phyloP scores from a whole-genome alignment of 345 rosid genomes.

The thale cress (Arabidopsis thaliana) region TAIR10.1 NC_003075.7:6223001-6223500 shows the following conservation, averaged over 20 bases:
- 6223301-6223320: not conserved
- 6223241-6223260: slow-evolving; percentile 4
- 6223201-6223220: slow-evolving; percentile 16
- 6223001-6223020: slow-evolving; percentile 60
- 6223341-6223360: not conserved
- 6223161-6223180: slow-evolving; percentile 14
- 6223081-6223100: not conserved
- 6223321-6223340: not conserved
- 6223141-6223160: not conserved
- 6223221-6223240: not conserved
- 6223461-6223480: not conserved
- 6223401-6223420: slow-evolving; percentile 8
- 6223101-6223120: not conserved
- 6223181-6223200: not conserved
- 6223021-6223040: slow-evolving; percentile 62
- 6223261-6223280: not conserved
- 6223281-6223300: no score
- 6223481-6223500: not conserved
- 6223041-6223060: slow-evolving; percentile 44
- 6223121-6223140: not conserved
- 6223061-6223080: slow-evolving; percentile 1
- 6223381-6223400: slow-evolving; percentile 6
- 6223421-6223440: slow-evolving; percentile 9
- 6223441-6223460: slow-evolving; percentile 21
- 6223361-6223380: not conserved